These are phyloP conservation scores for Polyplosphaeria fusca DNA, from an alignment of 495 filamentous ascomycete genomes.

Conservation along the genomic window DNA sequence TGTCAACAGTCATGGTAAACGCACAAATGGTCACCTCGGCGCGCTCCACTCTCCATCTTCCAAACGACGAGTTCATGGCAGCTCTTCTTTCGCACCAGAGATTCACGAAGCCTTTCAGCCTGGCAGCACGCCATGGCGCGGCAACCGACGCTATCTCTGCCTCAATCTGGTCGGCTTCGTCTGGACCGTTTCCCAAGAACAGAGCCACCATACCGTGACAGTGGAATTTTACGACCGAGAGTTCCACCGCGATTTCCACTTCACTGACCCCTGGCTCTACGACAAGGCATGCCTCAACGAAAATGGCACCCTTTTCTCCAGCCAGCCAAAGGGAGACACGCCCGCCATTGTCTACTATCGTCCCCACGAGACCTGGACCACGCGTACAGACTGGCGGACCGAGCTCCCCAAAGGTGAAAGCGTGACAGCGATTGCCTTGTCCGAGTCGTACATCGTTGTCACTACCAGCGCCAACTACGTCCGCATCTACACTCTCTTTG, in stretches of 20 bases:
- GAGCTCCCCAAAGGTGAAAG: conserved; percentile 76
- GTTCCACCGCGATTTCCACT: conserved; percentile 89
- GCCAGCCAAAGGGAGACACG: conserved; percentile 54
- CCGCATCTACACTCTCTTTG: conserved; percentile 87
- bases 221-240: conserved; percentile 97
- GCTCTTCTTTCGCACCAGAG: conserved; percentile 57
- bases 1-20: conserved; percentile 60
- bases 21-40: conserved; percentile 54
- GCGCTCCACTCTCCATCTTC: conserved; percentile 45
- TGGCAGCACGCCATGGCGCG: conserved; percentile 91
- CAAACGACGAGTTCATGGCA: conserved; percentile 61
- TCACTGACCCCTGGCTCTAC: conserved; percentile 91
- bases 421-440: conserved; percentile 82
- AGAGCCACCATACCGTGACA: conserved; percentile 82
- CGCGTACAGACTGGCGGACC: conserved; percentile 85
- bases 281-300: conserved; percentile 94
- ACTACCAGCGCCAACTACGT: conserved; percentile 83
- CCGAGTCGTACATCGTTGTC: conserved; percentile 84
- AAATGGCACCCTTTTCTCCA: conserved; percentile 82
- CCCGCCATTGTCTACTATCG: conserved; percentile 91
- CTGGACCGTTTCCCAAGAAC: conserved; percentile 96
- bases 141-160: conserved; percentile 88
- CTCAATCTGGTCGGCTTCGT: conserved; percentile 90
- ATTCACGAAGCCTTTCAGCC: conserved; percentile 85
- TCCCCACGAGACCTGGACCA: conserved; percentile 95